Percentiles rank a stretch among this genome's conserved stretches.
Conservation (phyloP, 1,284 basidiomycete genomes). For the Puccinia triticina region DNA sequence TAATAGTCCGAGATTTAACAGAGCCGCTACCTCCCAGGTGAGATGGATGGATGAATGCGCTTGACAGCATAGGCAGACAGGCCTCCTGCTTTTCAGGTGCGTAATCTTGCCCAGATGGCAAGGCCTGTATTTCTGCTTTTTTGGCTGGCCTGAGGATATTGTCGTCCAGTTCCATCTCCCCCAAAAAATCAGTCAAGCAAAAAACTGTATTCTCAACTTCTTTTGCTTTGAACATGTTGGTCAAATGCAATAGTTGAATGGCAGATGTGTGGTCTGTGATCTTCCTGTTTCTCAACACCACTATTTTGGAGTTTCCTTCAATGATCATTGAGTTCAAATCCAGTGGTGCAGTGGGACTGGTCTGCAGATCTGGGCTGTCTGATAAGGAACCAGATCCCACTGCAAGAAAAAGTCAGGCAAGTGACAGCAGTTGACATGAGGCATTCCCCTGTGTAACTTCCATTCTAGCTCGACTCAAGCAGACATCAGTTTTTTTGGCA, state of each 20-base stretch:
- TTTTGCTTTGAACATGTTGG: constrained; percentile 51
- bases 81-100: neutral
- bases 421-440: too few relatives aligned
- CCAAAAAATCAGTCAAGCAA: constrained; percentile 25
- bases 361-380: neutral
- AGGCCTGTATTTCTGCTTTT: neutral
- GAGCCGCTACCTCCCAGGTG: constrained; percentile 4
- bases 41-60: constrained; percentile 43
- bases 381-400: neutral
- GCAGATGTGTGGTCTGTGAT: constrained; percentile 2
- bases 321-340: neutral
- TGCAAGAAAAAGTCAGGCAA: too few relatives aligned
- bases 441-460: too few relatives aligned
- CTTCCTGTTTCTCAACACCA: neutral
- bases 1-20: neutral
- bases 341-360: neutral
- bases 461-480: too few relatives aligned
- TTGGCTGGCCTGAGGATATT: neutral
- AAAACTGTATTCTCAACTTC: constrained; percentile 42
- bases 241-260: constrained; percentile 33
- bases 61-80: neutral
- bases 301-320: neutral
- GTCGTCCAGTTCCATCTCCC: constrained; percentile 41
- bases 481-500: too few relatives aligned
- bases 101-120: neutral